These are phyloP conservation scores for Furcasterigmium furcatum DNA, from an alignment of 2,329 filamentous ascomycete species.

Conservation along the genomic window DNA sequence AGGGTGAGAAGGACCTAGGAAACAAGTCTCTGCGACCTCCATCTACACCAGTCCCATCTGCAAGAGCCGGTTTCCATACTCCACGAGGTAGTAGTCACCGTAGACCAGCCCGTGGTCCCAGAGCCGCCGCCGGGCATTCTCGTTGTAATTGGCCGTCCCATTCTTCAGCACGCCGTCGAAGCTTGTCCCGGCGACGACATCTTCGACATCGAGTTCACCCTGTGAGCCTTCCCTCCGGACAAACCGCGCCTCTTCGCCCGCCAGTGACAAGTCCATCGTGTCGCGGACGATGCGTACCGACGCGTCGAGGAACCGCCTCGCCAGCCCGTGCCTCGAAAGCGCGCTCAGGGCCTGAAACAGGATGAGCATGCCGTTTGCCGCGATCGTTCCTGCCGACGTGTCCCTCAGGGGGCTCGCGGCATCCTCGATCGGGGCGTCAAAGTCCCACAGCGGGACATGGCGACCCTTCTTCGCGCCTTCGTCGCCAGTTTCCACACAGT, in stretches of 20 bases:
- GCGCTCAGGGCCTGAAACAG: conserved; percentile 26
- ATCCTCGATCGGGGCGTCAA: conserved; percentile 33
- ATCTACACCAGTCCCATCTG: conserved; percentile 19
- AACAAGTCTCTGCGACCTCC: background rate
- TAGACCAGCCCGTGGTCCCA: conserved; percentile 37
- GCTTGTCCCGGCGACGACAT: conserved; percentile 20
- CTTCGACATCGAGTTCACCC: conserved; percentile 12
- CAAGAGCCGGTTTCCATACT: conserved; percentile 41
- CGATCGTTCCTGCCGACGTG: conserved; percentile 30
- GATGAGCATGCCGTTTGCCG: conserved; percentile 35
- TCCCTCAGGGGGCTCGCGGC: conserved; percentile 11
- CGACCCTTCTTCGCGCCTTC: conserved; percentile 15
- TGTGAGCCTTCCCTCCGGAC: conserved; percentile 1
- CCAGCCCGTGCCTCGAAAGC: conserved; percentile 2
- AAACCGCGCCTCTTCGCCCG: conserved; percentile 18
- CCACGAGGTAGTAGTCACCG: conserved; percentile 41
- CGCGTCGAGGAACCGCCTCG: conserved; percentile 7
- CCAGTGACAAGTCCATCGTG: conserved; percentile 13
- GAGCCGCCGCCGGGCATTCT: conserved; percentile 15
- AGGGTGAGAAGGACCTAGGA: no score
- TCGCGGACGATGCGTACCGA: conserved; percentile 11
- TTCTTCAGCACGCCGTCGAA: conserved; percentile 28
- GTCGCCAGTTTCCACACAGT: conserved; percentile 18
- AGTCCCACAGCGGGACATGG: conserved; percentile 31
- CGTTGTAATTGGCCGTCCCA: conserved; percentile 29